Base-by-base conservation (phyloP, 768 basidiomycete species). In the Leccinum subtestaceum region DNA sequence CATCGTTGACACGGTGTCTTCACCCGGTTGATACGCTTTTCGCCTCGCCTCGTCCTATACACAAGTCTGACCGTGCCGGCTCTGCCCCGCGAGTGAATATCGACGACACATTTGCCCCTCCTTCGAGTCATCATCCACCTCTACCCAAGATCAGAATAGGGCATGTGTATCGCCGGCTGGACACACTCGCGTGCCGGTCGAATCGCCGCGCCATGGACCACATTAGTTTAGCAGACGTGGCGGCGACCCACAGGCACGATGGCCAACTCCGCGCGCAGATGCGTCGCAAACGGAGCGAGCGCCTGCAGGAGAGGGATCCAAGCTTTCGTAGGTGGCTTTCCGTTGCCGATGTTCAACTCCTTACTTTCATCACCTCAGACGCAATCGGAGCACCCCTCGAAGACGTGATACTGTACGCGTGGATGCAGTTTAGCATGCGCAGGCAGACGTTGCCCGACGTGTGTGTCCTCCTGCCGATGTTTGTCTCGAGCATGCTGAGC, bases 161-260 rank as follows among this genome's bases (percentile, higher is more conserved):
- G 4, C 61, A 63, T 10, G 59, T 68, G 63, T 72, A 72, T 56
- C 58, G 72, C 32, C 57, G 64, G 2, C 55, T 72, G 15, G 71
- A 72, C 13, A 43, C 63, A 0, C 70, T 72, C 21, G 51, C 61
- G 0, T 64, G 68, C 21, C 68, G 61, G 17, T 51, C 59, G 5
- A 52, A 48, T 19, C 59, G 49, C 45, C 71, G 66, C 6, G 72
- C 64, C 29, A 67, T 72, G 64, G 72, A 74, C 31, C 68, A 70
- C 52, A 10, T 72, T 52, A 48, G 34, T 3, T 63, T 61, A 5
- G 68, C 70, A 51, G 70, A 72, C 27, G 51, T 72, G 2, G 63
- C 60, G 0, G 34, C 31, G 11, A 47, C 60, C 27, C 62, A 70
- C 27, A 61, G 56, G 17, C 59, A 40, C 0, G 72, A 72, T 27